These are phyloP conservation scores for Fusarium metavorans DNA, from an alignment of 2,329 filamentous ascomycete species.

Conservation along the genomic window DNA sequence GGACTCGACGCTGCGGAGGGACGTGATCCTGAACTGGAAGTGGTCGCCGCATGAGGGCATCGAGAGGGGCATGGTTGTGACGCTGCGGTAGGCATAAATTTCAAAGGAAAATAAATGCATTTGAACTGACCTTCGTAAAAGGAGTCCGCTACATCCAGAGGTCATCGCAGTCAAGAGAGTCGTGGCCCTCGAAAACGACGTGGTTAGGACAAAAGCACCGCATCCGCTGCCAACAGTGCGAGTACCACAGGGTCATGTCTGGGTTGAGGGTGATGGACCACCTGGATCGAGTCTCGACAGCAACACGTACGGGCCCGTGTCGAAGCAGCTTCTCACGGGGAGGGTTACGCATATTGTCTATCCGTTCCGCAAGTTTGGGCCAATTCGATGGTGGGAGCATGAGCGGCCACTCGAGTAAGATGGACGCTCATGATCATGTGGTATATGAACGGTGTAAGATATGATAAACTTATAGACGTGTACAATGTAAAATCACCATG, in stretches of 20 bases:
- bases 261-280: conserved; percentile 92
- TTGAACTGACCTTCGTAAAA: conserved; percentile 48
- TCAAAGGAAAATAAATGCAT: background rate
- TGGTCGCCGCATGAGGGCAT: conserved; percentile 69
- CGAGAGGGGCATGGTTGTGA: conserved; percentile 80
- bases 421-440: background rate
- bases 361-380: conserved; percentile 71
- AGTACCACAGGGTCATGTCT: conserved; percentile 87
- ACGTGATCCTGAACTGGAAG: conserved; percentile 71
- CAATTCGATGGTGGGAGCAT: conserved; percentile 69
- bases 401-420: conserved; percentile 42
- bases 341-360: conserved; percentile 79
- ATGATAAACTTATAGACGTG: background rate
- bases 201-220: conserved; percentile 73
- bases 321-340: conserved; percentile 79
- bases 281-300: conserved; percentile 81
- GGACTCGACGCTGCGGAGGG: conserved; percentile 65
- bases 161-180: conserved; percentile 83
- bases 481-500: background rate
- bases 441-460: background rate
- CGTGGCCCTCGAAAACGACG: conserved; percentile 83
- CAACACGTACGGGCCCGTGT: conserved; percentile 89
- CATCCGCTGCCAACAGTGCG: conserved; percentile 68
- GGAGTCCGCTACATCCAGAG: conserved; percentile 78
- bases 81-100: conserved; percentile 66